A percentile compares a stretch with the other conserved stretches of the same genome.
Evolutionary conservation across 345 rosid genomes (phyloP).

Genomic region (Camelina neglecta): DNA sequence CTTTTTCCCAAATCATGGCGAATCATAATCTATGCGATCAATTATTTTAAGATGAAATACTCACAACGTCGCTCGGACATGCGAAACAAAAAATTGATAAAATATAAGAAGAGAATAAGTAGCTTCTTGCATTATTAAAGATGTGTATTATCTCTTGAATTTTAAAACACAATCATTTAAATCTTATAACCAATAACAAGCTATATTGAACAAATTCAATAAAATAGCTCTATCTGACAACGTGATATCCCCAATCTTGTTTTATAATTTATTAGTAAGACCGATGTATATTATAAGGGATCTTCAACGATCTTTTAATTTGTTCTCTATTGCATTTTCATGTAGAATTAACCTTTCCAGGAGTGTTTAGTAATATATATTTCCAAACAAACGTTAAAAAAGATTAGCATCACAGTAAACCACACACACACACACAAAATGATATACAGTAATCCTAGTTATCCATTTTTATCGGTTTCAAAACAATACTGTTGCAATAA

Average conservation of each 20-base stretch:
- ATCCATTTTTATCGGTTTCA: background rate
- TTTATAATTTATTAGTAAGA: constrained; percentile 18
- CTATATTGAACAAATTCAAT: background rate
- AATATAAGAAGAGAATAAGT: background rate
- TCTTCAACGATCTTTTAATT: constrained; percentile 3
- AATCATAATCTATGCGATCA: constrained; percentile 21
- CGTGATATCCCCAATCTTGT: constrained; percentile 34
- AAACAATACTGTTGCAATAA: background rate
- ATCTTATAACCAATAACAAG: background rate
- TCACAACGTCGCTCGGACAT: constrained; percentile 37
- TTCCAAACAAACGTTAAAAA: background rate
- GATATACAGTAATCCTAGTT: background rate
- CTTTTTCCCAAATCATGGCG: constrained; percentile 22
- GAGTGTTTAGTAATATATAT: background rate
- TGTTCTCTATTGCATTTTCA: background rate
- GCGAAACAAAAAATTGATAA: constrained; percentile 9
- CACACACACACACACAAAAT: background rate
- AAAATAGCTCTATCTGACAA: constrained; percentile 35
- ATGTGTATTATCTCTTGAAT: constrained; percentile 17
- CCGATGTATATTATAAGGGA: background rate
- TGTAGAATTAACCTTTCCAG: background rate
- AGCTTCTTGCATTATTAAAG: constrained; percentile 37
- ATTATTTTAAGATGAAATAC: background rate
- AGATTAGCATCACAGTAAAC: background rate
- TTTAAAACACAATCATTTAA: constrained; percentile 11